A percentile compares a stretch with the other conserved stretches of the same genome.
Conservation (phyloP, 352 stramenopile species). For the Phytophthora boehmeriae region DNA sequence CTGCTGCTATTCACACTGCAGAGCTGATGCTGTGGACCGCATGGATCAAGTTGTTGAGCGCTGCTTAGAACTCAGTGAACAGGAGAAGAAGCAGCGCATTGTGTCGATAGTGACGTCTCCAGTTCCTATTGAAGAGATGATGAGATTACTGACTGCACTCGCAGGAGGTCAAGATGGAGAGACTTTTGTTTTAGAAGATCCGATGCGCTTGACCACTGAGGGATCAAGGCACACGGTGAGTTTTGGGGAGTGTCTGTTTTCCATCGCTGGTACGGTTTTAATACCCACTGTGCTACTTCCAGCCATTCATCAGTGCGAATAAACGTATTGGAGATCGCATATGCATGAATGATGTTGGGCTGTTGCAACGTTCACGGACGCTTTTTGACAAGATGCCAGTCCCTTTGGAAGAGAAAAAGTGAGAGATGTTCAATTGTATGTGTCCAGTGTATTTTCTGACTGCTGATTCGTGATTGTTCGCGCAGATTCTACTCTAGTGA, state of each 20-base stretch:
- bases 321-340: slow-evolving; percentile 64
- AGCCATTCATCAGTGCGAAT: slow-evolving; percentile 11
- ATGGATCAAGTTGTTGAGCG: slow-evolving; percentile 44
- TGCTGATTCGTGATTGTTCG: not conserved
- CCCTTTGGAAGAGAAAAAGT: slow-evolving; percentile 44
- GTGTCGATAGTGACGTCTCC: not conserved
- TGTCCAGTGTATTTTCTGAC: slow-evolving; percentile 5
- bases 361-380: slow-evolving; percentile 40
- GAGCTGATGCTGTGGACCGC: slow-evolving; percentile 34
- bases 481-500: slow-evolving; percentile 31
- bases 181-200: slow-evolving; percentile 68
- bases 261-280: no score
- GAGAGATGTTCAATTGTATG: slow-evolving; percentile 1
- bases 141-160: slow-evolving; percentile 66
- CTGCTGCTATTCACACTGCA: slow-evolving; percentile 7
- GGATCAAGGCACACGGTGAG: slow-evolving; percentile 12
- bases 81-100: slow-evolving; percentile 9
- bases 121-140: slow-evolving; percentile 32
- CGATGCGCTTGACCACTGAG: slow-evolving; percentile 32
- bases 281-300: not conserved
- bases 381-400: slow-evolving; percentile 46
- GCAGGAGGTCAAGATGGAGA: slow-evolving; percentile 55
- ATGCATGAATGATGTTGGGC: slow-evolving; percentile 49
- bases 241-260: not conserved
- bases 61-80: slow-evolving; percentile 29